Evolutionary conservation across 805 yeast species (phyloP).

Genomic region (Yamadazyma laniorum): DNA sequence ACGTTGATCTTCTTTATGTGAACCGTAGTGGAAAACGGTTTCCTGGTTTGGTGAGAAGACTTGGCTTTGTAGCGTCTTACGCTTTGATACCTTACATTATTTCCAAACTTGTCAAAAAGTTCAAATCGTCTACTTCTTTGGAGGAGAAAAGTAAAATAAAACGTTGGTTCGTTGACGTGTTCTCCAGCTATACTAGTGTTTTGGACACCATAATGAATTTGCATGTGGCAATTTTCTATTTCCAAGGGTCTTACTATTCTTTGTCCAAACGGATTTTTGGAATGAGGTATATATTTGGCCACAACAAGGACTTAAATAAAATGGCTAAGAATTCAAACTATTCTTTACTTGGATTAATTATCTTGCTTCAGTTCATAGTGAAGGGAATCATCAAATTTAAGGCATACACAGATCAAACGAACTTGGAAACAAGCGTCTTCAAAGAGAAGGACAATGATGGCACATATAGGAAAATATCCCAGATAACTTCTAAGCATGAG

Average conservation of each 20-base stretch:
- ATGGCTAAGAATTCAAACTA: constrained; percentile 57
- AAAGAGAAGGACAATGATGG: constrained; percentile 12
- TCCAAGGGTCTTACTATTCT: constrained; percentile 78
- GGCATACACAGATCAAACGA: constrained; percentile 20
- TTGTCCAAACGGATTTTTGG: constrained; percentile 77
- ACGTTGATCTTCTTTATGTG: constrained; percentile 76
- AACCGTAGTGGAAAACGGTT: constrained; percentile 48
- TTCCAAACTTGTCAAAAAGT: constrained; percentile 27
- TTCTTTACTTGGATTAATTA: constrained; percentile 67
- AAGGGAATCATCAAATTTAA: constrained; percentile 39
- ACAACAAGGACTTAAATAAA: constrained; percentile 44
- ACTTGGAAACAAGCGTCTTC: constrained; percentile 8
- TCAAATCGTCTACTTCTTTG: constrained; percentile 16
- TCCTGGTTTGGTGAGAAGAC: constrained; percentile 45
- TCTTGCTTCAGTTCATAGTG: constrained; percentile 51
- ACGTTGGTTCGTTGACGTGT: constrained; percentile 18
- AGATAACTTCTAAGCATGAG: constrained; percentile 5
- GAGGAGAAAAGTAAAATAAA: constrained; percentile 4
- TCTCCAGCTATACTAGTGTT: constrained; percentile 44
- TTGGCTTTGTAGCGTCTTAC: constrained; percentile 60
- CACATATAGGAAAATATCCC: constrained; percentile 6
- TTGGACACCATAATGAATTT: constrained; percentile 58
- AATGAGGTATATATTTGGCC: constrained; percentile 74
- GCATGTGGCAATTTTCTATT: constrained; percentile 80
- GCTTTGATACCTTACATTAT: constrained; percentile 61